Base-by-base conservation (phyloP, 805 yeast species). In the Myxozyma lipomycoides region DNA sequence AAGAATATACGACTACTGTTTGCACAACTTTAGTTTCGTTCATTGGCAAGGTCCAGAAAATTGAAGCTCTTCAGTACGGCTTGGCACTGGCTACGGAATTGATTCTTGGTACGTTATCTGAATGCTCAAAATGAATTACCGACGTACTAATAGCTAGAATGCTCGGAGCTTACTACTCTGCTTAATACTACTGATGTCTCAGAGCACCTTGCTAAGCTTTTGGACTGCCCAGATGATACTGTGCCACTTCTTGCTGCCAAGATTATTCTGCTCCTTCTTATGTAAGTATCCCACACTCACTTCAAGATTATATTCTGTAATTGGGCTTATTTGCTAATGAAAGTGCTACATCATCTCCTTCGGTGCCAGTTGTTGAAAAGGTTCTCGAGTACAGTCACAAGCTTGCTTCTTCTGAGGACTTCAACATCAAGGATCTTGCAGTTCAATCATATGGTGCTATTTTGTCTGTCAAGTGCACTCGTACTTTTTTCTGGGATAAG, bases 371-470 rank as follows among this genome's bases (percentile, higher is more conserved):
- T 43, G 71, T 69, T 40, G 75, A 72, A 67, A 51, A 68, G 73
- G 71, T 66, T 41, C 56, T 64, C 45, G 62, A 48, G 45, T 58
- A 62, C 48, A 58, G 48, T 30, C 15, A 35, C 38, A 61, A 60
- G 52, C 65, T 64, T 24, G 58, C 64, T 18, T 60, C 67, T 18
- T 68, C 78, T 3, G 63, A 73, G 15, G 75, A 74, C 50, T 55
- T 72, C 51, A 79, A 79, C 62, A 70, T 75, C 55, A 82, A 82
- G 62, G 83, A 77, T 52, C 71, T 85, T 48, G 78, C 78, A 2
- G 74, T 83, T 40, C 95, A 86, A 64, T 72, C 83, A 54, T 73
- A 83, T 54, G 81, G 78, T 56, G 82, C 78, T 58, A 71, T 88
- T 43, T 68, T 85, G 18, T 71, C 79, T 24, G 64, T 73, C 44